phyloP scores from a whole-genome alignment of 805 yeast species.

The Candida sonorensis region DNA sequence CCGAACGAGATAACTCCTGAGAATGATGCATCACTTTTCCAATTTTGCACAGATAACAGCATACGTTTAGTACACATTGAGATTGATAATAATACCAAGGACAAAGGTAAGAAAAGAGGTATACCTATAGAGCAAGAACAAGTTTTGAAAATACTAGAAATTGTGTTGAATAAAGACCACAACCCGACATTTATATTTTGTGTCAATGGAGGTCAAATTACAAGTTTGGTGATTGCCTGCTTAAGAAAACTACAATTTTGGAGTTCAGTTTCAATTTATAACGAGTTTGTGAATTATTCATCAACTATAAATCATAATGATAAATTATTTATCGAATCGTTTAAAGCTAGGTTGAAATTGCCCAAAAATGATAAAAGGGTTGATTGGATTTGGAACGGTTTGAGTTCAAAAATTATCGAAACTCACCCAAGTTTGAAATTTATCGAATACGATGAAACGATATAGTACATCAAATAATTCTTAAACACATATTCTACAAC shows the following conservation, averaged over 20 bases:
- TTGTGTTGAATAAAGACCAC: slow-evolving; percentile 48
- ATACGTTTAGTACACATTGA: slow-evolving; percentile 65
- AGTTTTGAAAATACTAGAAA: slow-evolving; percentile 52
- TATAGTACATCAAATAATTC: not conserved
- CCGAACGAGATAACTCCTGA: slow-evolving; percentile 62
- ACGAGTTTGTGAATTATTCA: slow-evolving; percentile 74
- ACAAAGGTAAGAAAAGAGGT: slow-evolving; percentile 75
- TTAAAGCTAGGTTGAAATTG: slow-evolving; percentile 57
- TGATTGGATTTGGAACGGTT: slow-evolving; percentile 62
- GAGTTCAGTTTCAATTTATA: slow-evolving; percentile 82
- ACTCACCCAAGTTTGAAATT: slow-evolving; percentile 46
- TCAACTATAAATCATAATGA: slow-evolving; percentile 78
- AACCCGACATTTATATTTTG: slow-evolving; percentile 84
- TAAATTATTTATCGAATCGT: slow-evolving; percentile 75
- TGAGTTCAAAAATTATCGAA: slow-evolving; percentile 49
- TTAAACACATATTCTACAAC: too few species aligned
- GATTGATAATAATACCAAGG: slow-evolving; percentile 50
- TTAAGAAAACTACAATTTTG: slow-evolving; percentile 76
- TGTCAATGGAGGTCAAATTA: slow-evolving; percentile 81
- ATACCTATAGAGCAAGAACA: slow-evolving; percentile 70
- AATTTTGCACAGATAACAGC: slow-evolving; percentile 46
- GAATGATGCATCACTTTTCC: slow-evolving; percentile 42
- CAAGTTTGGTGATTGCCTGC: slow-evolving; percentile 81
- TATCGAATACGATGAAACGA: slow-evolving; percentile 16
- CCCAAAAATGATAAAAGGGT: slow-evolving; percentile 36